Percentiles rank a stretch among this genome's conserved stretches.
These are phyloP conservation scores for Ensete ventricosum DNA, from an alignment of 176 grass and related monocot species.

Conservation along the genomic window DNA sequence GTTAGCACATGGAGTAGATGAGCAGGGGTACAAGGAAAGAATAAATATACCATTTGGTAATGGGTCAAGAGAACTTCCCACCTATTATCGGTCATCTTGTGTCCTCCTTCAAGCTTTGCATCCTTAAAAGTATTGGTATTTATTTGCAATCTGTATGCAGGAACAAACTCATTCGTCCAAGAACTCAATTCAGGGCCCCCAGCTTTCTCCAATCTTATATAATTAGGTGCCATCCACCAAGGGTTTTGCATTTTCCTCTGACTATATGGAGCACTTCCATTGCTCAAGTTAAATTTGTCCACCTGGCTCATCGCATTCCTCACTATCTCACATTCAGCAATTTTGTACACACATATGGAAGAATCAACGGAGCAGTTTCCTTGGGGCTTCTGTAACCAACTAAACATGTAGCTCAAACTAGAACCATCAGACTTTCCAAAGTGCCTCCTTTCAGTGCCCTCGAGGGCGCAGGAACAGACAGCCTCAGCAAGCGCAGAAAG, in stretches of 20 bases:
- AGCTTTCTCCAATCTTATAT: slow-evolving; percentile 39
- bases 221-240: slow-evolving; percentile 61
- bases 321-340: slow-evolving; percentile 42
- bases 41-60: slow-evolving; percentile 76
- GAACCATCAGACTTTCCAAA: neutral
- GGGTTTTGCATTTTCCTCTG: slow-evolving; percentile 20
- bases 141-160: slow-evolving; percentile 68
- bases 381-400: slow-evolving; percentile 30
- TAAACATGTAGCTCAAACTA: neutral
- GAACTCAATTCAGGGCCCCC: slow-evolving; percentile 34
- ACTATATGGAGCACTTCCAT: slow-evolving; percentile 11
- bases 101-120: slow-evolving; percentile 48
- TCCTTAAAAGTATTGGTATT: slow-evolving; percentile 36
- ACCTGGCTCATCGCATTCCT: slow-evolving; percentile 37
- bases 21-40: neutral
- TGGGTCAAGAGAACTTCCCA: slow-evolving; percentile 80
- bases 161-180: slow-evolving; percentile 60
- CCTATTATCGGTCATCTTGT: slow-evolving; percentile 50
- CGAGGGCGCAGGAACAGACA: slow-evolving; percentile 47
- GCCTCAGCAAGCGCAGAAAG: slow-evolving; percentile 65
- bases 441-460: slow-evolving; percentile 34
- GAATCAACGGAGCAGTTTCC: slow-evolving; percentile 60
- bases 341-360: slow-evolving; percentile 52
- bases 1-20: neutral
- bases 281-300: slow-evolving; percentile 31